These are phyloP conservation scores for Cunninghamia lanceolata DNA, from an alignment of 75 land plant genomes.

Conservation along the genomic window DNA sequence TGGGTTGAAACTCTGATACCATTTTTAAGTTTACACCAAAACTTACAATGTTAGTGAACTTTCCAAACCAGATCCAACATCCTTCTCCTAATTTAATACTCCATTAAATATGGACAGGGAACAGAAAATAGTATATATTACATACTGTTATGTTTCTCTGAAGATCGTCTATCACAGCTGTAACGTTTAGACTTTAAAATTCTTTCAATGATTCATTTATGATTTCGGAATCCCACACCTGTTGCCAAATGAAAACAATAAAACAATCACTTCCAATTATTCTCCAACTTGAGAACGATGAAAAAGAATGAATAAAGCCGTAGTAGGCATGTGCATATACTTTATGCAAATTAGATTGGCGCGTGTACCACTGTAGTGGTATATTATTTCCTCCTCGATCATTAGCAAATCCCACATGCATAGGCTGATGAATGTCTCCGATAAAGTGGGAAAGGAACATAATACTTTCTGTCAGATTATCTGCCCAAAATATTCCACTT, in stretches of 20 bases:
- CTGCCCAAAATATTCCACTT: slow-evolving; percentile 6
- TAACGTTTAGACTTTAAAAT: slow-evolving; percentile 17
- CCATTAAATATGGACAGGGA: no score
- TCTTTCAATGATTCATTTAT: slow-evolving; percentile 27
- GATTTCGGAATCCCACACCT: slow-evolving; percentile 62
- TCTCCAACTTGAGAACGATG: no score
- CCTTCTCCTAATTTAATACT: not conserved
- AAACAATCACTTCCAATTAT: not conserved
- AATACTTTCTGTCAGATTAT: slow-evolving; percentile 57
- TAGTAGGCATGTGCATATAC: slow-evolving; percentile 9
- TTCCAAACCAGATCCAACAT: no score
- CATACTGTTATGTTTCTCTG: slow-evolving; percentile 44
- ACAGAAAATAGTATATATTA: not conserved
- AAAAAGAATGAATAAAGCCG: no score
- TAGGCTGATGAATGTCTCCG: slow-evolving; percentile 65
- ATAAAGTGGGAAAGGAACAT: slow-evolving; percentile 58
- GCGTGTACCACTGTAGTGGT: slow-evolving; percentile 41
- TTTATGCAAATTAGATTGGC: slow-evolving; percentile 44
- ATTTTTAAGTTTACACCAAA: no score
- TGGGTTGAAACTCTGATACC: no score
- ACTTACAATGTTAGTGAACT: no score
- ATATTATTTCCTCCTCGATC: slow-evolving; percentile 56
- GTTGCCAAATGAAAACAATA: not conserved
- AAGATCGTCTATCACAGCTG: slow-evolving; percentile 32
- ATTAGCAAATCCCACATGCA: slow-evolving; percentile 44